phyloP scores from a whole-genome alignment of 2,329 filamentous ascomycete species.

The Blastomyces emzantsi region DNA sequence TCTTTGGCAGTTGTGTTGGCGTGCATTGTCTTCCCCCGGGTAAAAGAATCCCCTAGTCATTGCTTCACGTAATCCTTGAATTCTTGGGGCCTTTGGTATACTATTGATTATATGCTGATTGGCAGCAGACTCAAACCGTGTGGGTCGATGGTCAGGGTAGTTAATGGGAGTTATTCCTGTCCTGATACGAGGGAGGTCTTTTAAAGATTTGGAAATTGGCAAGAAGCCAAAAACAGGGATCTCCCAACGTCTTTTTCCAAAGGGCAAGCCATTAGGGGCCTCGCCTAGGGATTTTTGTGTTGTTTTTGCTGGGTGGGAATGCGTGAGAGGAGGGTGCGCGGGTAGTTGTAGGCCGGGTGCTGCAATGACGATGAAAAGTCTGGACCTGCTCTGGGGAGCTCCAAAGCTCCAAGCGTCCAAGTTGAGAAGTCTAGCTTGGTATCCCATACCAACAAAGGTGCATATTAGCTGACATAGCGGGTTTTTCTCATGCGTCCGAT shows the following conservation, averaged over 20 bases:
- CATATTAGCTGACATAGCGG: conserved; percentile 66
- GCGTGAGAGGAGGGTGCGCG: conserved; percentile 49
- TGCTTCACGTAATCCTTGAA: conserved; percentile 15
- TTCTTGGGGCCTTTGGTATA: conserved; percentile 49
- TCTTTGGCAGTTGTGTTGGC: background rate
- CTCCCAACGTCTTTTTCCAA: conserved; percentile 45
- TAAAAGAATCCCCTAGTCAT: conserved; percentile 17
- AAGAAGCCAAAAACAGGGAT: conserved; percentile 50
- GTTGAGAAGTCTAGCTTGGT: conserved; percentile 60
- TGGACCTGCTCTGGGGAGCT: conserved; percentile 54
- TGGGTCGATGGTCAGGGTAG: conserved; percentile 59
- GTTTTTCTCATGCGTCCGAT: conserved; percentile 44
- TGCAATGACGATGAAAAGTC: conserved; percentile 63
- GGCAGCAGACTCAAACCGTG: conserved; percentile 31
- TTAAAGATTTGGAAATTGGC: conserved; percentile 45
- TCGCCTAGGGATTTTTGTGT: conserved; percentile 43
- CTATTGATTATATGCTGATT: conserved; percentile 42
- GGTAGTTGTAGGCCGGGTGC: conserved; percentile 56
- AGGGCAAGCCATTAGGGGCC: conserved; percentile 51
- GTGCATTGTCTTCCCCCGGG: conserved; percentile 10
- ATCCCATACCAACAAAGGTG: conserved; percentile 64
- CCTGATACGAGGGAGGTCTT: conserved; percentile 54
- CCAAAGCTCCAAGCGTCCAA: conserved; percentile 63
- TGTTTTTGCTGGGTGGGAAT: conserved; percentile 47
- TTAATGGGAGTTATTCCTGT: conserved; percentile 51